Base-by-base conservation (phyloP, 371 early-diverging fungal genomes). In the Mortierella sp. region DNA sequence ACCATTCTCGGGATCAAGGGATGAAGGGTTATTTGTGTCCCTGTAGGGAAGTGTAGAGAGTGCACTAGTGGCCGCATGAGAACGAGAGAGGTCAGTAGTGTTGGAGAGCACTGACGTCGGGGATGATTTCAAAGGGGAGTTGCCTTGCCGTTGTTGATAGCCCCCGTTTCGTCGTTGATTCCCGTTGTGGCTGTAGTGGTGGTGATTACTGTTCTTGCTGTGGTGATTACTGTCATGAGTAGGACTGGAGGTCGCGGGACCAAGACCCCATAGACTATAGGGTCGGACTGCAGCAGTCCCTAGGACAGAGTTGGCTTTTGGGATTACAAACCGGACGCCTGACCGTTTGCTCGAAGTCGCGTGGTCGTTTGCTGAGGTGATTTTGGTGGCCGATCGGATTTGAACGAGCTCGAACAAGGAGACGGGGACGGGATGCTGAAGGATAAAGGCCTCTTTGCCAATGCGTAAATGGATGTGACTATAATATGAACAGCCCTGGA, bases 361-460 rank as follows among this genome's bases (percentile, higher is more conserved):
- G 23, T 59, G 44, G n/a, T 63, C 75, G 12, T 62, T 57, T 25
- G 68, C 64, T 0, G 76, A 75, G 1, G 68, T 52, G 15, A 71
- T 60, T 50, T 67, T 70, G 28, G 71, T 64, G 0, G 75, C 70
- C 4, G 76, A 60, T 12, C 76, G 60, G 46, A 75, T 64, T 53
- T 68, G 72, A n/a, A 77, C 79, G 11, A 77, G 68, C 25, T 77
- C 79, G 52, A 77, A 77, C 11, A 77, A 62, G 16, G 66, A 72
- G 29, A 77, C 46, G 0, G 79, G 60, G 1, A 77, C n/a, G 7
- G 72, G 56, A 15, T 66, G 72, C 52, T 72, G 72, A 0, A 77
- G 55, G 0, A 72, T 68, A 63, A 77, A 77, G 9, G 45, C 29
- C 25, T 77, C 79, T 23, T 60, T 72, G 19, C 72, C 69, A 21